Evolutionary conservation across 345 rosid species (phyloP), one percentile per base, ranked within the genome.

Genomic region (Syzygium grande): DNA sequence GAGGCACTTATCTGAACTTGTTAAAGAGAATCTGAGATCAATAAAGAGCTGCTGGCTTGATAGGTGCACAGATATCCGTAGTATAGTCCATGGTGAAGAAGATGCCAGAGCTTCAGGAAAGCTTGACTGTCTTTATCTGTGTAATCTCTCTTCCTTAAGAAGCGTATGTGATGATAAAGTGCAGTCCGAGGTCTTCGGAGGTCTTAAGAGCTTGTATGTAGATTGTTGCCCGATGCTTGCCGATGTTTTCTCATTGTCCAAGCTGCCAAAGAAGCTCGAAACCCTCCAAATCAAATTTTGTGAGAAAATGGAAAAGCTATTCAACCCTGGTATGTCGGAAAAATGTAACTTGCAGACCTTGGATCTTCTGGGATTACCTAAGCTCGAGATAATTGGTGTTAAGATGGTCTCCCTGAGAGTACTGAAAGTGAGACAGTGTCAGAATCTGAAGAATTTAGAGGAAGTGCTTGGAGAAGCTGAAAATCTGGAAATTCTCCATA

Each of bases 161-260:
- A 86, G 89, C 43, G 41, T 95, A 86, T 84, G 53, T 84, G 58
- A 68, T 13, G 89, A 43, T 27, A 1, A 27, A 22, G 43, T 87
- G 87, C 59, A 51, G 22, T 53, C 88, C 5, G 56, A 1, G 78
- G 77, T 84, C 90, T 89, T 92, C 2, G 63, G 53, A 61, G 91
- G 88, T 59, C 93, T 95, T 68, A 92, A 90, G 86, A 59, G 49
- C 2, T 89, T 95, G 92, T 73, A 84, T 88, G 23, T 95, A 6
- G 94, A 94, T 29, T 92, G 91, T 86, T 94, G 95, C 54, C 94
- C 93, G 4, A 86, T 27, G 68, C 93, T 94, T 22, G 54, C 22
- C n/a, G 29, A 59, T 14, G 55, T 92, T 84, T 93, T 91, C 89
- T 23, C 89, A 17, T 68, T 87, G 10, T 17, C 5, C 9, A 83